Percentiles rank a stretch among this genome's conserved stretches.
These are phyloP conservation scores for Candida neerlandica DNA, from an alignment of 1,139 yeast species.

Conservation along the genomic window DNA sequence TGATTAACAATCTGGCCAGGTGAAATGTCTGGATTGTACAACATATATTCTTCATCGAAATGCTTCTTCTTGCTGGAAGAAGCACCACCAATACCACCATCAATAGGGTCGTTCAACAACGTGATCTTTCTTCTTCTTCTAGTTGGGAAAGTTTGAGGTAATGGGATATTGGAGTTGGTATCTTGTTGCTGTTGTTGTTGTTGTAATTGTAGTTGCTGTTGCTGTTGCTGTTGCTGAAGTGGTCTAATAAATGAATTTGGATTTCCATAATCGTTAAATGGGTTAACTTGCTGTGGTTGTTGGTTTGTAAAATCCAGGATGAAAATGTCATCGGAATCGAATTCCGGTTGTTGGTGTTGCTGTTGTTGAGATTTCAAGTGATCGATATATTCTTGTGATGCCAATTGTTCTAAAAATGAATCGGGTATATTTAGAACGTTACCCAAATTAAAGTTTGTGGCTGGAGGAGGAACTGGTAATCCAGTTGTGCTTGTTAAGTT, in stretches of 20 bases:
- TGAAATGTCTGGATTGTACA: conserved; percentile 46
- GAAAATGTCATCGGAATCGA: conserved; percentile 7
- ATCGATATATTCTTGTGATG: conserved; percentile 12
- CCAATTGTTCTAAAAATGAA: conserved; percentile 30
- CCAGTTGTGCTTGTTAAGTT: conserved; percentile 14
- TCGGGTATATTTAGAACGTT: conserved; percentile 36
- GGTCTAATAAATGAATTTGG: conserved; percentile 38
- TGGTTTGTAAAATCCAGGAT: background rate
- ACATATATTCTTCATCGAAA: conserved; percentile 41
- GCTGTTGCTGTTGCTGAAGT: conserved; percentile 10
- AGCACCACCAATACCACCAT: conserved; percentile 19
- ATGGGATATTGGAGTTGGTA: conserved; percentile 10
- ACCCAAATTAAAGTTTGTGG: conserved; percentile 19
- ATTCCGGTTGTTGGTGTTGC: conserved; percentile 10
- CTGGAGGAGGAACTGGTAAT: conserved; percentile 9
- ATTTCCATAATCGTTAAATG: conserved; percentile 42
- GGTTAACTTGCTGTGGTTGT: conserved; percentile 21
- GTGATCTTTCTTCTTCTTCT: conserved; percentile 39
- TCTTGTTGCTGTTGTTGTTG: conserved; percentile 19
- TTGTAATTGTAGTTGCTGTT: conserved; percentile 11
- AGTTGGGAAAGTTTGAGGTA: conserved; percentile 21
- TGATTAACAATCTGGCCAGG: conserved; percentile 43
- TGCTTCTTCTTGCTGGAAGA: conserved; percentile 17
- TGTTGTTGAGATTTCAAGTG: conserved; percentile 14
- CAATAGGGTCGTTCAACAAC: conserved; percentile 25